Conservation (phyloP, 176 grass and related monocot species). For the Cymbopogon citratus region DNA sequence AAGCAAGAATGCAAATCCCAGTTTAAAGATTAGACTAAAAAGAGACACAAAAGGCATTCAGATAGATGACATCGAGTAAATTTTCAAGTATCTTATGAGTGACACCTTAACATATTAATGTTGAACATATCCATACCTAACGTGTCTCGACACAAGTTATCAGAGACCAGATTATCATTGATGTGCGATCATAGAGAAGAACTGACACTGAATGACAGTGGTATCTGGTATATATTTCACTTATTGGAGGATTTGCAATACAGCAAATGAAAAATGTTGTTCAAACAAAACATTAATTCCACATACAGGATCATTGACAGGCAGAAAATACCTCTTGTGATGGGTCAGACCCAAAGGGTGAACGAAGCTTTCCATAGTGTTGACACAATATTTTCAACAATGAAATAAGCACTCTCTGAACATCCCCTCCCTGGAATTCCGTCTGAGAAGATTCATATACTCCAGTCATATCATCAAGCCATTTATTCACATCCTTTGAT, state of each 20-base stretch:
- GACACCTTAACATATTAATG: not conserved
- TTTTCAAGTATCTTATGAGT: not conserved
- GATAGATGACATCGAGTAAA: conserved; percentile 7
- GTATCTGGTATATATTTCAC: not conserved
- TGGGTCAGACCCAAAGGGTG: conserved; percentile 85
- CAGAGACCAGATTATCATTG: not conserved
- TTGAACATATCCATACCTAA: not conserved
- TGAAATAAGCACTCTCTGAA: conserved; percentile 63
- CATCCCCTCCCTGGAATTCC: conserved; percentile 65
- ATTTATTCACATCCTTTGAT: conserved; percentile 88
- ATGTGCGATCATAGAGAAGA: not conserved
- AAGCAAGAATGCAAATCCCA: not conserved
- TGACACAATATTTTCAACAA: conserved; percentile 84
- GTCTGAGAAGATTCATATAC: conserved; percentile 44
- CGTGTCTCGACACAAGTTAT: not conserved
- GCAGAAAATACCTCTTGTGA: conserved; percentile 59
- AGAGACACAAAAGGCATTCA: too few relatives aligned
- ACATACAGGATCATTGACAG: not conserved
- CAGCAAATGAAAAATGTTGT: not conserved
- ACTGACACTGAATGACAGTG: not conserved
- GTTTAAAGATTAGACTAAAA: not conserved
- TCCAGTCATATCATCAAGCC: conserved; percentile 74
- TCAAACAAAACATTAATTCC: not conserved
- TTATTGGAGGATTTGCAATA: not conserved
- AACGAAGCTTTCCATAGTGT: conserved; percentile 93